Percentiles rank a stretch among this genome's conserved stretches.
These are phyloP conservation scores for Pestalotiopsis sp. DNA, from an alignment of 2,329 filamentous ascomycete genomes.

Conservation along the genomic window DNA sequence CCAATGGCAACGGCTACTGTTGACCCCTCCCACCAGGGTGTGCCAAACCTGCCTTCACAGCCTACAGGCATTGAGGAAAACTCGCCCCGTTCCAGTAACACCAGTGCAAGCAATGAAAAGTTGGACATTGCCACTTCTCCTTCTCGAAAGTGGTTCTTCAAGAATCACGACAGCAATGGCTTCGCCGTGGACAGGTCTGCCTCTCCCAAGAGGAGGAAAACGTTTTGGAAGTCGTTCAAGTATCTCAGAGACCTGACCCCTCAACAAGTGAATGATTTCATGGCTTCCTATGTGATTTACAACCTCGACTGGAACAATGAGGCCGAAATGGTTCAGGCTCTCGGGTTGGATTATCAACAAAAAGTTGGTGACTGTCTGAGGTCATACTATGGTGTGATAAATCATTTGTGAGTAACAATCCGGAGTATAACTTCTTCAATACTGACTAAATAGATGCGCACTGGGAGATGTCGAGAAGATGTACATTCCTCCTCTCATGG, in stretches of 20 bases:
- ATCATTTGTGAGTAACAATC: conserved; percentile 41
- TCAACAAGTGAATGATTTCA: conserved; percentile 54
- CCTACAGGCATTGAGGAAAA: background rate
- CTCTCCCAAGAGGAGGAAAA: conserved; percentile 48
- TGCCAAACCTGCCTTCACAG: conserved; percentile 1
- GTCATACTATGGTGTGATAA: conserved; percentile 54
- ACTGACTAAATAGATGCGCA: conserved; percentile 31
- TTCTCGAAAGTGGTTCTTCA: conserved; percentile 13
- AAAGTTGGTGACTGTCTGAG: conserved; percentile 51
- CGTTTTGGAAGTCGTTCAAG: conserved; percentile 49
- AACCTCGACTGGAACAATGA: conserved; percentile 55
- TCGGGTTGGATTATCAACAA: conserved; percentile 49
- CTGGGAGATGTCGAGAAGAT: conserved; percentile 58
- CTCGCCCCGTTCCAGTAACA: conserved; percentile 15
- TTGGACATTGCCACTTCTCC: conserved; percentile 14
- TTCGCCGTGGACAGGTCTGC: conserved; percentile 41
- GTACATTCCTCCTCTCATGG: conserved; percentile 57
- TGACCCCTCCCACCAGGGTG: background rate
- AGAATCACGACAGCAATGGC: conserved; percentile 12
- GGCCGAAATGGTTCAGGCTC: conserved; percentile 43
- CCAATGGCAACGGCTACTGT: conserved; percentile 4
- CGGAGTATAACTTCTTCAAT: background rate
- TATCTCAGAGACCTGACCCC: conserved; percentile 48
- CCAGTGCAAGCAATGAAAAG: conserved; percentile 13
- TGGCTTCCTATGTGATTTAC: conserved; percentile 58